A percentile compares a stretch with the other conserved stretches of the same genome.
Conservation (phyloP, 2,329 filamentous ascomycete genomes). For the Monosporascus sp. region DNA sequence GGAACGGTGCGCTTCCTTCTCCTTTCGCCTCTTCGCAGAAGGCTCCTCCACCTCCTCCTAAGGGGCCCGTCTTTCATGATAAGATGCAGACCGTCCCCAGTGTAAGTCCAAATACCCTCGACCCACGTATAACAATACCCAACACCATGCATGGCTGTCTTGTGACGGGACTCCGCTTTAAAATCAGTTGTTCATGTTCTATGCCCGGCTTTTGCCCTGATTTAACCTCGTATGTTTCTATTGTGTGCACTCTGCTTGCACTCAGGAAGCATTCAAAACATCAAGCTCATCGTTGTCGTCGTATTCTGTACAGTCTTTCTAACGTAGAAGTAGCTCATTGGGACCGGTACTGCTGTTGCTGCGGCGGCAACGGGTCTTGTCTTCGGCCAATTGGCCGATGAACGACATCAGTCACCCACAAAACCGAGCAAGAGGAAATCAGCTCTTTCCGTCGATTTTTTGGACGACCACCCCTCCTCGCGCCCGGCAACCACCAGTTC, state of each 20-base stretch:
- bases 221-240: too few species aligned
- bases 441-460: slow-evolving; percentile 28
- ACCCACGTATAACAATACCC: background rate
- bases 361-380: slow-evolving; percentile 54
- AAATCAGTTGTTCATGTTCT: background rate
- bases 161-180: background rate
- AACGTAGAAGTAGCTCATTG: slow-evolving; percentile 45
- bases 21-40: slow-evolving; percentile 24
- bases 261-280: too few species aligned
- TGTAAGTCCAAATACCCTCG: slow-evolving; percentile 33
- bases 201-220: too few species aligned
- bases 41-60: slow-evolving; percentile 28
- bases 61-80: slow-evolving; percentile 30
- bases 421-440: slow-evolving; percentile 27
- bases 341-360: slow-evolving; percentile 56
- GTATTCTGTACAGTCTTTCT: slow-evolving; percentile 10
- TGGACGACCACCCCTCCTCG: slow-evolving; percentile 25
- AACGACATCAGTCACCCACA: slow-evolving; percentile 23
- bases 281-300: background rate
- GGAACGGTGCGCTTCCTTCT: slow-evolving; percentile 19
- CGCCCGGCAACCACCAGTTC: slow-evolving; percentile 39
- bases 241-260: too few species aligned
- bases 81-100: slow-evolving; percentile 51
- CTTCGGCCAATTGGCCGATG: slow-evolving; percentile 49
- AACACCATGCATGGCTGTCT: background rate